Percentiles rank a stretch among this genome's conserved stretches.
Evolutionary conservation across 228 moss, liverwort and hornwort species (phyloP).

Genomic region (Sphagnum magellanicum): DNA sequence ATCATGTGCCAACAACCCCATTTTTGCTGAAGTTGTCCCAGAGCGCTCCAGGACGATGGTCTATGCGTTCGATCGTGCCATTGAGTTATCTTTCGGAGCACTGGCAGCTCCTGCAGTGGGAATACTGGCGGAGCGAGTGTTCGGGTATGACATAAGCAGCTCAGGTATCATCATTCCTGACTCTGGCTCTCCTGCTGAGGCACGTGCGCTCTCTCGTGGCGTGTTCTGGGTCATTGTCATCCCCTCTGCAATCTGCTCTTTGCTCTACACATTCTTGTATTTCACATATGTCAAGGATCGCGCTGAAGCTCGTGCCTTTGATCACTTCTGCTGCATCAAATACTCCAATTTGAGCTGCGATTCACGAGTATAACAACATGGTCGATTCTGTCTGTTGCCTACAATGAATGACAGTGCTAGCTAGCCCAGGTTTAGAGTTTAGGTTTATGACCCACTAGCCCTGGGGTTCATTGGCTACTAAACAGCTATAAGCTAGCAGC

Average conservation of each 20-base stretch:
- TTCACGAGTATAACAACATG: too few relatives aligned
- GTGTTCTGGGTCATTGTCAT: conserved; percentile 81
- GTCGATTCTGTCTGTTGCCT: too few relatives aligned
- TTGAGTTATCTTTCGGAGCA: conserved; percentile 41
- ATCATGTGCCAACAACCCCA: conserved; percentile 49
- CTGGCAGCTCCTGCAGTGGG: conserved; percentile 38
- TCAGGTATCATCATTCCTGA: conserved; percentile 25
- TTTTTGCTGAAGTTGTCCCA: conserved; percentile 50
- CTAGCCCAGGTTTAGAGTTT: too few relatives aligned
- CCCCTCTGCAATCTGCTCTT: conserved; percentile 79
- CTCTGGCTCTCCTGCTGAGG: conserved; percentile 63
- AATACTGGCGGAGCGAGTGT: conserved; percentile 34
- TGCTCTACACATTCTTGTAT: conserved; percentile 78
- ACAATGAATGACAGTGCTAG: too few relatives aligned
- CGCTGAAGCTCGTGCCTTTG: conserved; percentile 50
- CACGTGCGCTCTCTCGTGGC: conserved; percentile 70
- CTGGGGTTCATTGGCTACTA: too few relatives aligned
- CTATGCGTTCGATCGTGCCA: conserved; percentile 46
- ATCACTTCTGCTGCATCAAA: neutral
- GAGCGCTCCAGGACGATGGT: conserved; percentile 42
- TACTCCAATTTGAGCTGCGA: too few relatives aligned
- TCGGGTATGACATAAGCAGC: conserved; percentile 11
- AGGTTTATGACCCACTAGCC: too few relatives aligned
- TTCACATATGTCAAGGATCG: conserved; percentile 58
- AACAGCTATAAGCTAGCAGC: too few relatives aligned